These are phyloP conservation scores for Linanthus parryae DNA, from an alignment of 148 eudicot species.

Conservation along the genomic window DNA sequence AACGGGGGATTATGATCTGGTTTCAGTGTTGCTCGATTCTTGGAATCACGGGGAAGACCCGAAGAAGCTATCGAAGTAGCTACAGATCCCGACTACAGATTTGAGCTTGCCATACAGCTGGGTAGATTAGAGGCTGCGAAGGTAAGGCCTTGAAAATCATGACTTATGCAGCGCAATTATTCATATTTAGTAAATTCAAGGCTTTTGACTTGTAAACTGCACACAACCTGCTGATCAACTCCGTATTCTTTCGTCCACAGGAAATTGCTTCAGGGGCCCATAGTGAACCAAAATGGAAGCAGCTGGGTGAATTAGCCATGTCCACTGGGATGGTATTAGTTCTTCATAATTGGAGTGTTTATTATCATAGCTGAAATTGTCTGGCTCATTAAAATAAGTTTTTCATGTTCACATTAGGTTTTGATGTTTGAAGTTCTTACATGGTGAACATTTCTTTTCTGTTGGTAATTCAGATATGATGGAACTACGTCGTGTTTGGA, in stretches of 20 bases:
- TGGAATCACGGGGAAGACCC: constrained; percentile 92
- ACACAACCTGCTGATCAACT: neutral
- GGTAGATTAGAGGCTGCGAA: constrained; percentile 82
- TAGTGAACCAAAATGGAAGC: constrained; percentile 97
- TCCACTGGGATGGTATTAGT: constrained; percentile 90
- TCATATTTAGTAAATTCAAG: neutral
- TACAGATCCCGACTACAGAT: constrained; percentile 96
- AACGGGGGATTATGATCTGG: constrained; percentile 6
- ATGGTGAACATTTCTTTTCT: too few species aligned
- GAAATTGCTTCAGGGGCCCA: constrained; percentile 88
- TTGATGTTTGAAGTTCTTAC: too few species aligned
- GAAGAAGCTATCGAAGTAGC: constrained; percentile 98
- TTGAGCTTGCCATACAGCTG: constrained; percentile 96
- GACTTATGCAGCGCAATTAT: neutral
- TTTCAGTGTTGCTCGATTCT: constrained; percentile 80
- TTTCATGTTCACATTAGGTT: too few species aligned
- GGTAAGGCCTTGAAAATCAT: constrained; percentile 30
- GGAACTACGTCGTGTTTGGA: too few species aligned
- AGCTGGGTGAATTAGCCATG: constrained; percentile 98
- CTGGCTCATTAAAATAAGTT: too few species aligned
- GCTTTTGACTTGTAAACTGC: neutral
- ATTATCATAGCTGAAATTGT: neutral
- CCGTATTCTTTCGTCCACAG: constrained; percentile 37
- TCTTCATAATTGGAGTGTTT: neutral
- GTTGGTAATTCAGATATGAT: too few species aligned